These are phyloP conservation scores for Ogataea pilisensis DNA, from an alignment of 805 yeast genomes.

Conservation along the genomic window DNA sequence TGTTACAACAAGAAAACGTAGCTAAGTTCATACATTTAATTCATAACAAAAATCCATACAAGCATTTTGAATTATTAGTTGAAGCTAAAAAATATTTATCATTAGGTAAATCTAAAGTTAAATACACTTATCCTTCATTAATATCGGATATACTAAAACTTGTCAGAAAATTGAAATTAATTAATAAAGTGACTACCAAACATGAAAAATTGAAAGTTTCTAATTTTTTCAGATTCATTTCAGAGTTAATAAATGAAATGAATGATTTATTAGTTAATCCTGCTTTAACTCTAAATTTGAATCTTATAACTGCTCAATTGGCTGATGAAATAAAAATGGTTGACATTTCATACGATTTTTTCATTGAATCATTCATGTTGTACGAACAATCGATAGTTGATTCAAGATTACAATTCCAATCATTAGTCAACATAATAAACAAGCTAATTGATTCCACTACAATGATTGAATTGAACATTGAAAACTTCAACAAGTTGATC, in stretches of 20 bases:
- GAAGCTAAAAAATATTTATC: slow-evolving; percentile 45
- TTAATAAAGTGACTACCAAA: slow-evolving; percentile 20
- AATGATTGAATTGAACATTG: slow-evolving; percentile 37
- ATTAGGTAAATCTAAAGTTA: slow-evolving; percentile 52
- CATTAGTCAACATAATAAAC: slow-evolving; percentile 43
- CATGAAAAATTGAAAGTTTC: slow-evolving; percentile 19
- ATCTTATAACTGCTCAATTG: slow-evolving; percentile 63
- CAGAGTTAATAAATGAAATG: slow-evolving; percentile 67
- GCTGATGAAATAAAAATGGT: slow-evolving; percentile 75
- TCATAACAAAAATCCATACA: slow-evolving; percentile 42
- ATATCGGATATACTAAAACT: slow-evolving; percentile 57
- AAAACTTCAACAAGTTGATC: slow-evolving; percentile 76
- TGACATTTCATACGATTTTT: slow-evolving; percentile 80
- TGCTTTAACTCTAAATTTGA: slow-evolving; percentile 39
- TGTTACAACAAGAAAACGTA: slow-evolving; percentile 52
- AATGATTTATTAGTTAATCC: slow-evolving; percentile 35
- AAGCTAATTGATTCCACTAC: slow-evolving; percentile 40
- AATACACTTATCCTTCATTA: slow-evolving; percentile 73
- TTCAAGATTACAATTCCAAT: slow-evolving; percentile 45
- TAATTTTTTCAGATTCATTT: slow-evolving; percentile 64
- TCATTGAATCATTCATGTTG: slow-evolving; percentile 79
- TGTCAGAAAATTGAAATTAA: slow-evolving; percentile 44
- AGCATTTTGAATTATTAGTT: slow-evolving; percentile 43
- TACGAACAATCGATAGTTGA: slow-evolving; percentile 64
- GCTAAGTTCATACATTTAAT: slow-evolving; percentile 69